phyloP scores from a whole-genome alignment of 495 filamentous ascomycete genomes.

The Hamigera avellanea region DNA sequence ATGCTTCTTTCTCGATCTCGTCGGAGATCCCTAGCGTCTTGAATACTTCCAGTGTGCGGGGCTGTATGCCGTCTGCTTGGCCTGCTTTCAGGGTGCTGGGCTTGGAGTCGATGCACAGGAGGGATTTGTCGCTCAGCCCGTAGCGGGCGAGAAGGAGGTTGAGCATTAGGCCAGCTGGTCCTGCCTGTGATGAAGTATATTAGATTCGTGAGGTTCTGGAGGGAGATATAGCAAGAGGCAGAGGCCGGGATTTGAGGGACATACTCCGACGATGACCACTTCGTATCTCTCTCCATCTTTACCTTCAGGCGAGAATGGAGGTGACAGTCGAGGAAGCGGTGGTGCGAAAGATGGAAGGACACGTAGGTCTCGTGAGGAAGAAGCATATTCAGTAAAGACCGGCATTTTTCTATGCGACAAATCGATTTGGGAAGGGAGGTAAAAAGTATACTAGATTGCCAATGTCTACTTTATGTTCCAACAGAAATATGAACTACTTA shows the following conservation, averaged over 20 bases:
- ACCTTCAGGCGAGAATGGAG: constrained; percentile 4
- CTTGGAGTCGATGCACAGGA: constrained; percentile 38
- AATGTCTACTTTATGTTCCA: too few species aligned
- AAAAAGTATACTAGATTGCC: too few species aligned
- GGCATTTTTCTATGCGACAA: too few species aligned
- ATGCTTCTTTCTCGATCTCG: constrained; percentile 34
- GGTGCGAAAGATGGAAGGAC: constrained; percentile 30
- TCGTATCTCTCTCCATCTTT: constrained; percentile 29
- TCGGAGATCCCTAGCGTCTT: constrained; percentile 26
- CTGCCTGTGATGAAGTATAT: constrained; percentile 17
- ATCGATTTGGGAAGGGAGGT: too few species aligned
- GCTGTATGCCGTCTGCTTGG: constrained; percentile 54
- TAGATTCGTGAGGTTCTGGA: too few species aligned
- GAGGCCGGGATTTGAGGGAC: too few species aligned
- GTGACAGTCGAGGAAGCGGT: constrained; percentile 24
- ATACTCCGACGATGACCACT: constrained; percentile 26
- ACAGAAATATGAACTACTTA: too few species aligned
- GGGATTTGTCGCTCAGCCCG: constrained; percentile 27
- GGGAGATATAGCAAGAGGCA: too few species aligned
- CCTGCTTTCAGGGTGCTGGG: constrained; percentile 33
- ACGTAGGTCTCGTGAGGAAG: constrained; percentile 26
- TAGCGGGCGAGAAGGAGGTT: constrained; percentile 36
- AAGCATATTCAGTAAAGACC: constrained; percentile 31
- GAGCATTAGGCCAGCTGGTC: constrained; percentile 38
- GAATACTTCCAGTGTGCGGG: constrained; percentile 54